phyloP scores from a whole-genome alignment of 179 eudicot species.

The Beta lomatogona region DNA sequence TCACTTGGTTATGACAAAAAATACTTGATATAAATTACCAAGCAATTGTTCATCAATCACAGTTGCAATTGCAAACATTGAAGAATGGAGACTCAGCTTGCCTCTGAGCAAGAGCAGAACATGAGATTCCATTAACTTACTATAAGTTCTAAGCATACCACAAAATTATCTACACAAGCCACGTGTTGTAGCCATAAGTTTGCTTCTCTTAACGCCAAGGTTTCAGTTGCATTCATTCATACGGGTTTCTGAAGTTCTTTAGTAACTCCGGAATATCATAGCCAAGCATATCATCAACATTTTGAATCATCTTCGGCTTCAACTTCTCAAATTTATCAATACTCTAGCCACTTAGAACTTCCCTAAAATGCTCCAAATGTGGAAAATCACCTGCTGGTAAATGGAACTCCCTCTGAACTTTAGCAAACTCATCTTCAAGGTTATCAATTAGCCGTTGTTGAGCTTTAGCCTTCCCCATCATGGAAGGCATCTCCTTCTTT shows the following conservation, averaged over 20 bases:
- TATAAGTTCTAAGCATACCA: neutral
- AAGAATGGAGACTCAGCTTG: slow-evolving; percentile 10
- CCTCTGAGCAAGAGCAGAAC: slow-evolving; percentile 19
- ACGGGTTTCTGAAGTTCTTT: slow-evolving; percentile 83
- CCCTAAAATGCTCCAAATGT: slow-evolving; percentile 67
- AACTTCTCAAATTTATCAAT: slow-evolving; percentile 87
- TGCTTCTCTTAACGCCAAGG: neutral
- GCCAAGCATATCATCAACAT: slow-evolving; percentile 91
- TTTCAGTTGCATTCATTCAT: slow-evolving; percentile 39
- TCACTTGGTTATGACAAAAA: neutral
- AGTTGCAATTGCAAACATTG: neutral
- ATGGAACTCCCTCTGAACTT: slow-evolving; percentile 87
- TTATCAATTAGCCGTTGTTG: slow-evolving; percentile 70
- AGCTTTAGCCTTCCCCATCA: slow-evolving; percentile 84
- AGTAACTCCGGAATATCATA: slow-evolving; percentile 88
- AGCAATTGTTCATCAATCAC: slow-evolving; percentile 8
- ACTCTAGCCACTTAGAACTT: slow-evolving; percentile 58
- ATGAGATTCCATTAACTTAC: neutral
- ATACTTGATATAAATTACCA: neutral
- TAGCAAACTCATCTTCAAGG: slow-evolving; percentile 68
- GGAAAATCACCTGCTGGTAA: slow-evolving; percentile 93
- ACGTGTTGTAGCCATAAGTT: neutral
- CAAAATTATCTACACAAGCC: slow-evolving; percentile 29
- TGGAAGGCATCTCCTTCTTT: slow-evolving; percentile 93
- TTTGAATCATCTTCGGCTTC: slow-evolving; percentile 92